Conservation (phyloP, 495 filamentous ascomycete genomes). For the Rostrohypoxylon terebratum region DNA sequence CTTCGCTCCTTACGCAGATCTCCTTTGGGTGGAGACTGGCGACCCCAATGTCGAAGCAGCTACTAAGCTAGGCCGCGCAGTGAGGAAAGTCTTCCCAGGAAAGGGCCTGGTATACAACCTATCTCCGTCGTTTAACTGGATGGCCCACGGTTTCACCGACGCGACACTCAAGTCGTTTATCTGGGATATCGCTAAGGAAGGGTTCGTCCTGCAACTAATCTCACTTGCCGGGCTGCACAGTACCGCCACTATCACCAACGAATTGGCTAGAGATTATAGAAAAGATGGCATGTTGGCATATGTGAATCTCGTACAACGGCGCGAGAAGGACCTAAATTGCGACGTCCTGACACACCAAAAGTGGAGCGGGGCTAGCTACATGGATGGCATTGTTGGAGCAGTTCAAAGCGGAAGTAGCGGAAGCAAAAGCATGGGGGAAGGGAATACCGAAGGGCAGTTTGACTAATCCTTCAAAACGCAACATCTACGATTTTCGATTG, state of each 20-base stretch:
- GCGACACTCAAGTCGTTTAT: constrained; percentile 85
- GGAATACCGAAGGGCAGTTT: constrained; percentile 78
- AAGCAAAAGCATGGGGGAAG: constrained; percentile 85
- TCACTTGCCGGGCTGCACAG: constrained; percentile 90
- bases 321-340: constrained; percentile 91
- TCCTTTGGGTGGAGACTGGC: constrained; percentile 97
- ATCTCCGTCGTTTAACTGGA: constrained; percentile 97
- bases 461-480: constrained; percentile 35
- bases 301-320: constrained; percentile 85
- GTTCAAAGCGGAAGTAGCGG: constrained; percentile 91
- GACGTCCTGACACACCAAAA: constrained; percentile 98
- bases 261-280: constrained; percentile 86
- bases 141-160: constrained; percentile 89
- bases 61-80: constrained; percentile 76
- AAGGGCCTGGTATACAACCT: constrained; percentile 98
- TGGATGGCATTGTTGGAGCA: constrained; percentile 91
- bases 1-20: constrained; percentile 92
- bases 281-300: constrained; percentile 95
- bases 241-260: constrained; percentile 86
- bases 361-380: constrained; percentile 93
- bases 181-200: constrained; percentile 94
- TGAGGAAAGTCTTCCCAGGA: constrained; percentile 71
- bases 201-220: constrained; percentile 93
- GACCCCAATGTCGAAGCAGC: constrained; percentile 85
- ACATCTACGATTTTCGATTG: neutral